Conservation (phyloP, 176 grass and related monocot species). For the Carex pumila region DNA sequence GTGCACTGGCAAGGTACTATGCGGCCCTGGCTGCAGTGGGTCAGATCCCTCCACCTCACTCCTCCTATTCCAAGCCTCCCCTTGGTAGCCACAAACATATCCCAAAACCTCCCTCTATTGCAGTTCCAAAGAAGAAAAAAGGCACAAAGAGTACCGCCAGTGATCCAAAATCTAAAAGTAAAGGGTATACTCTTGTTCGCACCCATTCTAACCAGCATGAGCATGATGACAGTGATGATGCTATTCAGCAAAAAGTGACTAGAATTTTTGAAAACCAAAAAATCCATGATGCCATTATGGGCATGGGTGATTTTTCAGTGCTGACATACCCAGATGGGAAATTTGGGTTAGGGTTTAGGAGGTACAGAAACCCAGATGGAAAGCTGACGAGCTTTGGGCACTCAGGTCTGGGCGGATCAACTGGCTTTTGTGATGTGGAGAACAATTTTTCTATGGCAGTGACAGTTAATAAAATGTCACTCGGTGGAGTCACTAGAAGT, state of each 20-base stretch:
- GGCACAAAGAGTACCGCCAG: neutral
- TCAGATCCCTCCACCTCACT: constrained; percentile 58
- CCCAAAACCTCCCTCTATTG: constrained; percentile 33
- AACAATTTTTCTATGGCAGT: constrained; percentile 70
- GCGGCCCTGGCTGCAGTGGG: constrained; percentile 49
- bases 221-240: constrained; percentile 8
- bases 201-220: neutral
- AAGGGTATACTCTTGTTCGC: constrained; percentile 33
- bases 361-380: constrained; percentile 30
- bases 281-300: constrained; percentile 60
- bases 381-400: constrained; percentile 53
- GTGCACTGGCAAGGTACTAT: constrained; percentile 87
- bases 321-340: constrained; percentile 49
- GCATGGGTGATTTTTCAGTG: constrained; percentile 35
- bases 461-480: constrained; percentile 83
- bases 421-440: constrained; percentile 62
- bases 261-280: constrained; percentile 50
- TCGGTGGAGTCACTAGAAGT: constrained; percentile 58
- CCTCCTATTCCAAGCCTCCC: constrained; percentile 27
- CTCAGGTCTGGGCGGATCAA: constrained; percentile 79
- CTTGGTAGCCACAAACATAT: constrained; percentile 72
- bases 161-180: neutral
- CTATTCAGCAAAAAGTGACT: constrained; percentile 1
- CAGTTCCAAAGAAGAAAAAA: constrained; percentile 42
- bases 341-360: constrained; percentile 87